A percentile compares a stretch with the other conserved stretches of the same genome.
phyloP scores from a whole-genome alignment of 345 rosid species.

The Sonneratia caseolaris region DNA sequence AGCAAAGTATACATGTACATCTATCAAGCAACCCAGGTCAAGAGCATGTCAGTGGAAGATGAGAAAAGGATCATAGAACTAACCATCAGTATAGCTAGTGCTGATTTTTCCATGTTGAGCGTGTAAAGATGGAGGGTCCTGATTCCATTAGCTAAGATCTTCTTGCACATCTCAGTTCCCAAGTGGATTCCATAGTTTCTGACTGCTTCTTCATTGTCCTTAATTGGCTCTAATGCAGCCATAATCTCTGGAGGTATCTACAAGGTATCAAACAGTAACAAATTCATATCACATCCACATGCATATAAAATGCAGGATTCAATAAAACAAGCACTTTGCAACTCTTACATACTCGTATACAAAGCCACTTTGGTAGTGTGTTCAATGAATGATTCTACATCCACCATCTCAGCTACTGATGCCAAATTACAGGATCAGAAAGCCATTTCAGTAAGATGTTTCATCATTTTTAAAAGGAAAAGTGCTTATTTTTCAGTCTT shows the following conservation, averaged over 20 bases:
- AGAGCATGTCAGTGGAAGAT: neutral
- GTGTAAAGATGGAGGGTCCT: conserved; percentile 84
- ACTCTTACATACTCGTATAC: too few species aligned
- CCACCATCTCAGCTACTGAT: too few species aligned
- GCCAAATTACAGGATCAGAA: too few species aligned
- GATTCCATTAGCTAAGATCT: conserved; percentile 86
- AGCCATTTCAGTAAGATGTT: too few species aligned
- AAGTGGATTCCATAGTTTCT: conserved; percentile 85
- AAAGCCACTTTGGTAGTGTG: too few species aligned
- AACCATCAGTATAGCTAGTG: conserved; percentile 80
- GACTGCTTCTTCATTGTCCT: conserved; percentile 97
- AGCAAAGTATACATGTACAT: neutral
- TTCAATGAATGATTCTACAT: too few species aligned
- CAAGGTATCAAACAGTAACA: conserved; percentile 3
- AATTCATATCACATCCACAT: neutral
- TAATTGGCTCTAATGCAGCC: conserved; percentile 90
- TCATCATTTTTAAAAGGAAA: too few species aligned
- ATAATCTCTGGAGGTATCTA: conserved; percentile 81
- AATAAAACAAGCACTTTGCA: too few species aligned
- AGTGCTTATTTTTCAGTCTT: too few species aligned
- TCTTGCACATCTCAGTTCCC: conserved; percentile 97
- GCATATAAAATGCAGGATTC: too few species aligned
- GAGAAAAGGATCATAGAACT: conserved; percentile 8
- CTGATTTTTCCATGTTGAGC: conserved; percentile 92
- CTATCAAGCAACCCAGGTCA: neutral